A percentile compares a stretch with the other conserved stretches of the same genome.
Evolutionary conservation across 192 early-diverging fungal species (phyloP).

Genomic region (Tieghemiomyces parasiticus): DNA sequence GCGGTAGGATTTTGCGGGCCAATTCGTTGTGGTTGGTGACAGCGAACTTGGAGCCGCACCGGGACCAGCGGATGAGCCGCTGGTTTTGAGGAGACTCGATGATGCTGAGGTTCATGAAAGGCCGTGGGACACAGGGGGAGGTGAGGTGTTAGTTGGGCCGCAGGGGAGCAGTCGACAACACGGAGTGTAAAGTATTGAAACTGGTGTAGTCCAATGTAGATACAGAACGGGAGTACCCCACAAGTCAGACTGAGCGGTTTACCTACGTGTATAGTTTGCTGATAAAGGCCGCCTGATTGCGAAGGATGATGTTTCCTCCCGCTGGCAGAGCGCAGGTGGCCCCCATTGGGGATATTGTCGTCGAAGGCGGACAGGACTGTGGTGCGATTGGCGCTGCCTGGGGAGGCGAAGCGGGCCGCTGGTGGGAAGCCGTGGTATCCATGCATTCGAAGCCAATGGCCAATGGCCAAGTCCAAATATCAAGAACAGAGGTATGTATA

Average conservation of each 20-base stretch:
- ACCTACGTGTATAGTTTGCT: conserved; percentile 11
- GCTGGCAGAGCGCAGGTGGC: not conserved
- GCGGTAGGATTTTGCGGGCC: conserved; percentile 57
- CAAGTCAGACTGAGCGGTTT: not conserved
- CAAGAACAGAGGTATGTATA: not conserved
- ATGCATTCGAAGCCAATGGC: not conserved
- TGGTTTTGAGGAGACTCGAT: conserved; percentile 49
- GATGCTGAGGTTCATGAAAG: conserved; percentile 31
- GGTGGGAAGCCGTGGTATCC: not conserved
- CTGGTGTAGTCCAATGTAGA: not conserved
- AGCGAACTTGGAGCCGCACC: conserved; percentile 69
- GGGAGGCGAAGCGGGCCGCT: no score
- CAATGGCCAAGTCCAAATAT: not conserved
- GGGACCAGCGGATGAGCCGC: conserved; percentile 62
- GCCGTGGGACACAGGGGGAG: not conserved
- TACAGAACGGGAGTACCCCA: not conserved
- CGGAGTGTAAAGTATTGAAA: not conserved
- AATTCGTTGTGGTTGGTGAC: conserved; percentile 77
- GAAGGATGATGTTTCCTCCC: not conserved
- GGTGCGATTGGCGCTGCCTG: not conserved
- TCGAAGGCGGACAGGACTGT: not conserved
- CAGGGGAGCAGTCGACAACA: not conserved
- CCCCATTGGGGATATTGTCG: not conserved
- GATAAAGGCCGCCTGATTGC: conserved; percentile 6
- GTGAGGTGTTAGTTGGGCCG: not conserved